These are phyloP conservation scores for Seminavis robusta DNA, from an alignment of 108 stramenopile species.

Conservation along the genomic window DNA sequence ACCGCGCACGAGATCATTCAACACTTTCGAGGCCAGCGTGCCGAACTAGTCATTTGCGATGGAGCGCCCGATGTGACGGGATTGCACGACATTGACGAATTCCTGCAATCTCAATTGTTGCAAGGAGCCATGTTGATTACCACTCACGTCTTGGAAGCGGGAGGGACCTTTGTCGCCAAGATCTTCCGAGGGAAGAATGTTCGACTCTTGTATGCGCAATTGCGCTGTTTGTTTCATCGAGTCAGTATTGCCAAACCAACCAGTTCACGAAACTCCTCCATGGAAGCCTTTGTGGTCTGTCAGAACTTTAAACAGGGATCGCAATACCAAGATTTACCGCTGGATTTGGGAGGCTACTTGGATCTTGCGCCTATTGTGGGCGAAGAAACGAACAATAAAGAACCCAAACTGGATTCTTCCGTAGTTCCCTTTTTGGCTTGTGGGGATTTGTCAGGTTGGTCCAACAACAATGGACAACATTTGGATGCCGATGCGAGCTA, in stretches of 20 bases:
- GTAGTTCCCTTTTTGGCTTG: constrained; percentile 79
- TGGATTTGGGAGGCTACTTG: constrained; percentile 45
- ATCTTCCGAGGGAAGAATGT: constrained; percentile 95
- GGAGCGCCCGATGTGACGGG: constrained; percentile 99
- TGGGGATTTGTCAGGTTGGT: constrained; percentile 52
- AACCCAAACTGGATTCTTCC: constrained; percentile 24
- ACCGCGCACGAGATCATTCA: constrained; percentile 82
- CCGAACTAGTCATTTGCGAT: constrained; percentile 98
- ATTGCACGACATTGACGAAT: constrained; percentile 92
- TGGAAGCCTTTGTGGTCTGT: constrained; percentile 94
- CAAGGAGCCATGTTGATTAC: constrained; percentile 92
- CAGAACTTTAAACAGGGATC: constrained; percentile 58
- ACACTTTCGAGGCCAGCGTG: constrained; percentile 71
- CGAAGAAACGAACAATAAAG: no score
- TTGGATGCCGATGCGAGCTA: constrained; percentile 86
- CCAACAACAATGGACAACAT: constrained; percentile 28
- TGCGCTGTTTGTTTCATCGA: constrained; percentile 81
- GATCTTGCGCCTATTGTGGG: not conserved
- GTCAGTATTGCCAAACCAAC: constrained; percentile 87
- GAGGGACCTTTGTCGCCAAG: constrained; percentile 97
- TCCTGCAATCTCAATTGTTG: constrained; percentile 93
- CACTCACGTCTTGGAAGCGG: constrained; percentile 74
- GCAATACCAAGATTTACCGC: constrained; percentile 38
- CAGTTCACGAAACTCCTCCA: constrained; percentile 81
- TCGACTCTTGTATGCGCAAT: constrained; percentile 87